Conservation (phyloP, 306 rosid genomes). For the Morella rubra region DNA sequence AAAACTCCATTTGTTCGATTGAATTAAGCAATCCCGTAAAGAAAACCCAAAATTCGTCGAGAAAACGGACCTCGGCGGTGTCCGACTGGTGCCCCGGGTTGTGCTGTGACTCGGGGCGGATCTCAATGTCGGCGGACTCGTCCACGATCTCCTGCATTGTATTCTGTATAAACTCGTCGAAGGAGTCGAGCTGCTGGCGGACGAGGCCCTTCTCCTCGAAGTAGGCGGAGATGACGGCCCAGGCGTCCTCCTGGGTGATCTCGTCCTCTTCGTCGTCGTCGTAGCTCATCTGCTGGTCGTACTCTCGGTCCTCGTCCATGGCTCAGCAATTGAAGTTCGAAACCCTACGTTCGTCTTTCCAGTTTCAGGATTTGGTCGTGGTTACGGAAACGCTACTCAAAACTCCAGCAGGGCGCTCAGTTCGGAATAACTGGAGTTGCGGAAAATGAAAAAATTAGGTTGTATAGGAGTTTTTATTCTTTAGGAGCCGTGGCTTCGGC, state of each 20-base stretch:
- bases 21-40: neutral
- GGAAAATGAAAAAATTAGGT: neutral
- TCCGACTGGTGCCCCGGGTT: constrained; percentile 94
- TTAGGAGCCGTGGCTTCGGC: neutral
- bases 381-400: neutral
- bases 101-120: constrained; percentile 94
- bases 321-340: neutral
- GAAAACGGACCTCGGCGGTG: constrained; percentile 63
- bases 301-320: constrained; percentile 81
- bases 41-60: neutral
- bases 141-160: constrained; percentile 98
- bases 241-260: constrained; percentile 92
- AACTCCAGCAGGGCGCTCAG: constrained; percentile 9
- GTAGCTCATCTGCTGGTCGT: constrained; percentile 62
- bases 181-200: constrained; percentile 92
- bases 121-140: constrained; percentile 90
- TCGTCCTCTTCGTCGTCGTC: constrained; percentile 78
- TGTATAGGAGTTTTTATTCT: neutral
- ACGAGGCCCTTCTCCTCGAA: constrained; percentile 94
- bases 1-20: neutral
- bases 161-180: constrained; percentile 94
- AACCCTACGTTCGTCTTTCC: constrained; percentile 8
- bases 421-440: neutral
- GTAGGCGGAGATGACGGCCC: constrained; percentile 96
- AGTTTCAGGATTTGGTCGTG: neutral